phyloP scores from a whole-genome alignment of 345 rosid species.

The Murraya koenigii region DNA sequence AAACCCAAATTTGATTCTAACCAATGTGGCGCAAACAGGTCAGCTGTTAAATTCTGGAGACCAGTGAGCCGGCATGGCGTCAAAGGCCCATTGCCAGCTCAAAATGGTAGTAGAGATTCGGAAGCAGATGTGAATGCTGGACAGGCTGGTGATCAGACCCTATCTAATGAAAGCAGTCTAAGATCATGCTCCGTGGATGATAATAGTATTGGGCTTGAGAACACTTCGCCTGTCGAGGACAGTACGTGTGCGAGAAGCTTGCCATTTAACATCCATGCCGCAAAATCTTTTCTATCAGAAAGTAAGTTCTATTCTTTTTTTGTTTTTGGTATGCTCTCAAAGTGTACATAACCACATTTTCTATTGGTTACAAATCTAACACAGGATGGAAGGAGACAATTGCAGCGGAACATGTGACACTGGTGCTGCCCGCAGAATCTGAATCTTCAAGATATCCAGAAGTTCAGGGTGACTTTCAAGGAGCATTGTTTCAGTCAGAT shows the following conservation, averaged over 20 bases:
- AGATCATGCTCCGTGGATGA: slow-evolving; percentile 13
- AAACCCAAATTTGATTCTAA: slow-evolving; percentile 29
- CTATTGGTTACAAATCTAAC: background rate
- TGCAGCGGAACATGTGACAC: slow-evolving; percentile 58
- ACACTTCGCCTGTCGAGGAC: slow-evolving; percentile 13
- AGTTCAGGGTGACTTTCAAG: slow-evolving; percentile 19
- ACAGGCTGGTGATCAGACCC: slow-evolving; percentile 18
- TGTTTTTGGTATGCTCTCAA: background rate
- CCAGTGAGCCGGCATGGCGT: slow-evolving; percentile 43
- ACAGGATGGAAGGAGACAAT: slow-evolving; percentile 93
- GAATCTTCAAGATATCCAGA: slow-evolving; percentile 27
- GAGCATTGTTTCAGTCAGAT: slow-evolving; percentile 23
- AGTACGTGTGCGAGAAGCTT: slow-evolving; percentile 25
- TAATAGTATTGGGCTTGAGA: slow-evolving; percentile 9
- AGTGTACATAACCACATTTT: background rate
- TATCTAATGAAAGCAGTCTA: slow-evolving; percentile 16
- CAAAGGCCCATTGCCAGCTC: slow-evolving; percentile 17
- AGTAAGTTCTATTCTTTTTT: slow-evolving; percentile 43
- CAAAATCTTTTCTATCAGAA: slow-evolving; percentile 68
- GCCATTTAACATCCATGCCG: slow-evolving; percentile 56
- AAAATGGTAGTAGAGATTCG: slow-evolving; percentile 25
- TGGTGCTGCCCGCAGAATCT: slow-evolving; percentile 49
- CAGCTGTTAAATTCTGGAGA: slow-evolving; percentile 43
- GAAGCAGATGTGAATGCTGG: slow-evolving; percentile 13
- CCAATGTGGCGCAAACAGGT: slow-evolving; percentile 23